Evolutionary conservation across 352 stramenopile genomes (phyloP), one percentile per base, ranked within the genome.

Genomic region (Saprolegnia parasitica): DNA sequence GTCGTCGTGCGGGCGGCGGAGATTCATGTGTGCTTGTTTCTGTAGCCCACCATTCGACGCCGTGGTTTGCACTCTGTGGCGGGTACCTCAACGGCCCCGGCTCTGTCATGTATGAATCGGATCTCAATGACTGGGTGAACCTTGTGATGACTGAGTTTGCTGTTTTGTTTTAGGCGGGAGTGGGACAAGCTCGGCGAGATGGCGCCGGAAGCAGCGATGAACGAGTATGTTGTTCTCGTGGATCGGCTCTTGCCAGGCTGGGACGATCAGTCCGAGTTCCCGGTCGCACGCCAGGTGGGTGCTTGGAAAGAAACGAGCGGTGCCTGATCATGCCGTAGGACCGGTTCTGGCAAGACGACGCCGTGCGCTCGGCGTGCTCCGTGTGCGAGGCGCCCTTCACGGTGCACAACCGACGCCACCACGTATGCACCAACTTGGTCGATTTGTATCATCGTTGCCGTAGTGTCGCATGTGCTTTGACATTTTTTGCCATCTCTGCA

Each of bases 71-170:
- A n/a, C 32, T 91, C 29, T 91, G 84, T 16, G 84, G 81, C 0
- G 79, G 78, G 0, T 76, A 84, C 63, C 71, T 83, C 13, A 73
- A 3, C 6, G 35, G 78, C 15, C 75, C 81, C 16, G 79, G 78
- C 45, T 79, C 76, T 9, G 72, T 89, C 73, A 90, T 92, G 82
- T 91, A 75, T 52, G 74, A n/a, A n/a, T n/a, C n/a, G n/a, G n/a
- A n/a, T n/a, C n/a, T n/a, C n/a, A n/a, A n/a, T n/a, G n/a, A n/a
- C n/a, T n/a, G n/a, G n/a, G n/a, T n/a, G n/a, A n/a, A n/a, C n/a
- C n/a, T n/a, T n/a, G n/a, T n/a, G n/a, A n/a, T 71, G n/a, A 32
- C 37, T 18, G 21, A 40, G 37, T 32, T 57, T 21, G n/a, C 21
- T 23, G 52, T 39, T 29, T 6, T 54, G 16, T 21, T 61, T 56